phyloP scores from a whole-genome alignment of 208 protist species.

The Tetramitus jugosus region DNA sequence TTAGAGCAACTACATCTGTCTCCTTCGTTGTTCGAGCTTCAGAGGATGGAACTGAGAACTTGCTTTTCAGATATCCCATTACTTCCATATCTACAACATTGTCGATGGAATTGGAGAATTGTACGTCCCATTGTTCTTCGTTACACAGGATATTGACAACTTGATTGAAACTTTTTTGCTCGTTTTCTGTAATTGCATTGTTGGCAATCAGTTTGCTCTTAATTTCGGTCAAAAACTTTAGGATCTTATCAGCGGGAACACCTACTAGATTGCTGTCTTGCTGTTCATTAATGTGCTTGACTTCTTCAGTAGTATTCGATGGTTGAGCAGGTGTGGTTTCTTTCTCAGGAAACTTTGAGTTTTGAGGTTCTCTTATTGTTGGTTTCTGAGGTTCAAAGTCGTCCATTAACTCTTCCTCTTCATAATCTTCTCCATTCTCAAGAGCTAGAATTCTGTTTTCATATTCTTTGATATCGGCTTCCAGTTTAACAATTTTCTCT shows the following conservation, averaged over 20 bases:
- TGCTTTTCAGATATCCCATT: neutral
- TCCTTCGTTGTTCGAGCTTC: neutral
- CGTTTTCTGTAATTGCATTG: neutral
- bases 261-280: too few species aligned
- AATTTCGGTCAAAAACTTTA: neutral
- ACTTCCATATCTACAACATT: neutral
- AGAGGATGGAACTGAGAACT: neutral
- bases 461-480: neutral
- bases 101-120: neutral
- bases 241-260: neutral
- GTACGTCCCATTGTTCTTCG: neutral
- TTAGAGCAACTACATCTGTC: neutral
- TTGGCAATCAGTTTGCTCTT: neutral
- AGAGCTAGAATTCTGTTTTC: constrained; percentile 9
- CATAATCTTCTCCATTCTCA: constrained; percentile 16
- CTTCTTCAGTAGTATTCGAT: neutral
- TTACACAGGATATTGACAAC: neutral
- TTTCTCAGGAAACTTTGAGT: neutral
- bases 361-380: too few species aligned
- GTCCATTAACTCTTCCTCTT: neutral
- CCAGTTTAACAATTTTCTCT: constrained; percentile 3
- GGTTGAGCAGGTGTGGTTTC: neutral
- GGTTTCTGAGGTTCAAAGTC: neutral
- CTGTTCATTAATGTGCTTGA: neutral
- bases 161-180: neutral